phyloP scores from a whole-genome alignment of 2,329 filamentous ascomycete species.

The Byssothecium circinans region DNA sequence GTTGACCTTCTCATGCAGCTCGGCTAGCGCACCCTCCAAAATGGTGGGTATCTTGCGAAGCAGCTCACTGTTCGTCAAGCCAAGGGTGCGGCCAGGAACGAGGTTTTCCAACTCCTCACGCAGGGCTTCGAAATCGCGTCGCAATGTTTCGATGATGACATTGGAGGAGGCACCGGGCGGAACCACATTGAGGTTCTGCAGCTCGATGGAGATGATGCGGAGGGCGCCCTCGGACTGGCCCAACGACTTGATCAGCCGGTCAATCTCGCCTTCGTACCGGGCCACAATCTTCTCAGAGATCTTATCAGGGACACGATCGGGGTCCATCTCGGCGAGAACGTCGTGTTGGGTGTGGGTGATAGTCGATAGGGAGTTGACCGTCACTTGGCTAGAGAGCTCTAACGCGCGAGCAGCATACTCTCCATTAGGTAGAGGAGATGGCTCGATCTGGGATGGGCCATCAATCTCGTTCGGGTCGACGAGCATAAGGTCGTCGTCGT shows the following conservation, averaged over 20 bases:
- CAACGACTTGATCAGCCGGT: constrained; percentile 41
- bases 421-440: constrained; percentile 25
- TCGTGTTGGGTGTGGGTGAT: constrained; percentile 33
- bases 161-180: constrained; percentile 33
- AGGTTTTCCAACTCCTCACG: constrained; percentile 46
- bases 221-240: constrained; percentile 46
- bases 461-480: constrained; percentile 39
- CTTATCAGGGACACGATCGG: constrained; percentile 19
- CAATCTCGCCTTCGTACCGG: constrained; percentile 46
- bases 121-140: constrained; percentile 45
- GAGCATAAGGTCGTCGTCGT: constrained; percentile 30
- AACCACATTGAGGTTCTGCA: constrained; percentile 48
- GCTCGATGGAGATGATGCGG: constrained; percentile 47
- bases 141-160: constrained; percentile 45
- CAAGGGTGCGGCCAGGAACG: constrained; percentile 43
- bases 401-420: constrained; percentile 32
- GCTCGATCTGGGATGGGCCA: constrained; percentile 33
- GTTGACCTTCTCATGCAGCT: constrained; percentile 34
- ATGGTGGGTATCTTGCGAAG: constrained; percentile 42
- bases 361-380: constrained; percentile 26
- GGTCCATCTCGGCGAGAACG: constrained; percentile 17
- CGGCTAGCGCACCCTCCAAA: constrained; percentile 42
- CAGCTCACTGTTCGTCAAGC: constrained; percentile 44
- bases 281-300: constrained; percentile 41
- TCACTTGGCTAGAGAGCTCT: constrained; percentile 33